A percentile compares a stretch with the other conserved stretches of the same genome.
These are phyloP conservation scores for Xylaria hypoxylon DNA, from an alignment of 2,329 filamentous ascomycete genomes.

Conservation along the genomic window DNA sequence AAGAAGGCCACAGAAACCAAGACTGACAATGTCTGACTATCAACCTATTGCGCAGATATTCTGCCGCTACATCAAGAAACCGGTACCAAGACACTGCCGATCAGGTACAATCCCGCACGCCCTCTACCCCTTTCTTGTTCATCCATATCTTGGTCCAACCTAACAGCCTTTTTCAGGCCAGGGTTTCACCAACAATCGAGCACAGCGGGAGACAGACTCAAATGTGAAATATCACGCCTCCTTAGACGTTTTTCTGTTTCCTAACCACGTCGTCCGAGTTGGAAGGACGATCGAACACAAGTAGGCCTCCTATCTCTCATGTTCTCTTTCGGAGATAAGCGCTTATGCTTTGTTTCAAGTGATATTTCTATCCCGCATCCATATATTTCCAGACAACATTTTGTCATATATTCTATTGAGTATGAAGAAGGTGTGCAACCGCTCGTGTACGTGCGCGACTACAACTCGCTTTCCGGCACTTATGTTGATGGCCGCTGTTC, in stretches of 20 bases:
- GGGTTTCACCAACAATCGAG: conserved; percentile 24
- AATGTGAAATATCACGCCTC: conserved; percentile 4
- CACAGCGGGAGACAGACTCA: neutral
- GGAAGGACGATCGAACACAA: conserved; percentile 40
- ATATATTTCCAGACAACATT: conserved; percentile 64
- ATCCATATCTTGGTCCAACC: neutral
- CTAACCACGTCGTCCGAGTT: conserved; percentile 33
- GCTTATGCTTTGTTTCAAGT: conserved; percentile 43
- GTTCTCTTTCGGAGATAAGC: neutral
- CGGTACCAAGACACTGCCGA: neutral
- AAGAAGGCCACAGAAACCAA: neutral
- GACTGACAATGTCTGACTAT: conserved; percentile 1
- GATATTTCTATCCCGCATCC: conserved; percentile 56
- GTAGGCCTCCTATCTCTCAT: conserved; percentile 29
- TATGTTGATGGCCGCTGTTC: conserved; percentile 62
- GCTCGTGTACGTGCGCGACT: conserved; percentile 67
- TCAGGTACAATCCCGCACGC: conserved; percentile 17
- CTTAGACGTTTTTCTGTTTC: conserved; percentile 39
- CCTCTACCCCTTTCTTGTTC: neutral
- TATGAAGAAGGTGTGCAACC: conserved; percentile 58
- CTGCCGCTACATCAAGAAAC: conserved; percentile 30
- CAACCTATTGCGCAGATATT: conserved; percentile 35
- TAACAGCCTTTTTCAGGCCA: conserved; percentile 19
- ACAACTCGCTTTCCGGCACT: conserved; percentile 65
- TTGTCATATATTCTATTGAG: conserved; percentile 66